Conservation (phyloP, 306 rosid genomes). For the Arachis hypogaea region DNA sequence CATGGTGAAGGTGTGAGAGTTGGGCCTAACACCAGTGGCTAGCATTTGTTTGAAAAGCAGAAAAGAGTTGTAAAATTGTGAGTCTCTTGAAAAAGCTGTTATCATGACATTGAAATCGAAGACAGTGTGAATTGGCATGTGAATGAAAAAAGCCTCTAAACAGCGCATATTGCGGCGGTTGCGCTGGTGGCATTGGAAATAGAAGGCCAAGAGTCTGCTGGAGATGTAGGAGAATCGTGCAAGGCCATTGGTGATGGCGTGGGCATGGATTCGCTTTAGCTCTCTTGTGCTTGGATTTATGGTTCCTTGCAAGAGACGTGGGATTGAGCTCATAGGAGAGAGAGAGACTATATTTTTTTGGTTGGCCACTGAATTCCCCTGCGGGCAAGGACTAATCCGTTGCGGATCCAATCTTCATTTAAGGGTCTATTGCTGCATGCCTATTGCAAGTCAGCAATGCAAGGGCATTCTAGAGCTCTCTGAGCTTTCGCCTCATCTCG, state of each 20-base stretch:
- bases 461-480: too few relatives aligned
- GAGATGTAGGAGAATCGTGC: slow-evolving; percentile 48
- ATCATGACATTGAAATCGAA: slow-evolving; percentile 50
- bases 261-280: slow-evolving; percentile 49
- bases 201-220: slow-evolving; percentile 44
- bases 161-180: slow-evolving; percentile 16
- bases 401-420: too few relatives aligned
- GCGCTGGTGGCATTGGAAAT: slow-evolving; percentile 19
- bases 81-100: slow-evolving; percentile 16
- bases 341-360: neutral
- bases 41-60: slow-evolving; percentile 38
- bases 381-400: neutral
- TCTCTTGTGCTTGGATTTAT: slow-evolving; percentile 14
- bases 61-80: slow-evolving; percentile 23
- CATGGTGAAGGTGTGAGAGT: slow-evolving; percentile 35
- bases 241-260: slow-evolving; percentile 37
- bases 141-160: slow-evolving; percentile 42
- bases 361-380: too few relatives aligned
- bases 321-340: slow-evolving; percentile 16
- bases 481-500: too few relatives aligned
- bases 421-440: too few relatives aligned
- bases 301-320: slow-evolving; percentile 38
- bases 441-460: too few relatives aligned
- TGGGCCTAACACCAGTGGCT: slow-evolving; percentile 33
- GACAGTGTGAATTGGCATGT: slow-evolving; percentile 35